A percentile compares a stretch with the other conserved stretches of the same genome.
Conservation (phyloP, 108 stramenopile species). For the Epithemia pelagica region DNA sequence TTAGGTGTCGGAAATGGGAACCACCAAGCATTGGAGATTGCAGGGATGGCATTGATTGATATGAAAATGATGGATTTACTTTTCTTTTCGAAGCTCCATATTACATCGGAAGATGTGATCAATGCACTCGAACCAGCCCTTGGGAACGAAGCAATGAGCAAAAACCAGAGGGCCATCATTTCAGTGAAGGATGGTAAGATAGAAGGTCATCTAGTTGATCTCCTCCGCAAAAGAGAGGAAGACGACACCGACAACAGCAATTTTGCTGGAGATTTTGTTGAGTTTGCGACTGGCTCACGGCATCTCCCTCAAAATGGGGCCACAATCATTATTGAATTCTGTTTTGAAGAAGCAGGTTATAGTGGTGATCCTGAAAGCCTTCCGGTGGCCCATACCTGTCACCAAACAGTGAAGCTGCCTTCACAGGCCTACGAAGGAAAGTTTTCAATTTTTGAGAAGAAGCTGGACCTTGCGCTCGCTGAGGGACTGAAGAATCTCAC, state of each 20-base stretch:
- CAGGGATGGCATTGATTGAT: background rate
- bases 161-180: background rate
- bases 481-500: background rate
- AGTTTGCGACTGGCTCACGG: background rate
- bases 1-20: background rate
- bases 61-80: background rate
- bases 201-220: background rate
- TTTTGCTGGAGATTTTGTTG: background rate
- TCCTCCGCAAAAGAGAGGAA: background rate
- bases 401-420: background rate
- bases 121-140: background rate
- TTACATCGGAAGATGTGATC: background rate
- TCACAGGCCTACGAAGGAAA: background rate
- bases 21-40: background rate
- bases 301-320: background rate
- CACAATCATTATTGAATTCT: background rate
- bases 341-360: background rate
- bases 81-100: background rate
- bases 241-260: background rate
- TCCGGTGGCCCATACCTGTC: constrained; percentile 1
- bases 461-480: background rate
- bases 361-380: background rate
- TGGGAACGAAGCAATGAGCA: background rate
- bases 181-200: no score
- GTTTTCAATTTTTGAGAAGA: background rate